Evolutionary conservation across 2,329 filamentous ascomycete genomes (phyloP), one percentile per base, ranked within the genome.

Genomic region (Cephalotrichum gorgonifer): DNA sequence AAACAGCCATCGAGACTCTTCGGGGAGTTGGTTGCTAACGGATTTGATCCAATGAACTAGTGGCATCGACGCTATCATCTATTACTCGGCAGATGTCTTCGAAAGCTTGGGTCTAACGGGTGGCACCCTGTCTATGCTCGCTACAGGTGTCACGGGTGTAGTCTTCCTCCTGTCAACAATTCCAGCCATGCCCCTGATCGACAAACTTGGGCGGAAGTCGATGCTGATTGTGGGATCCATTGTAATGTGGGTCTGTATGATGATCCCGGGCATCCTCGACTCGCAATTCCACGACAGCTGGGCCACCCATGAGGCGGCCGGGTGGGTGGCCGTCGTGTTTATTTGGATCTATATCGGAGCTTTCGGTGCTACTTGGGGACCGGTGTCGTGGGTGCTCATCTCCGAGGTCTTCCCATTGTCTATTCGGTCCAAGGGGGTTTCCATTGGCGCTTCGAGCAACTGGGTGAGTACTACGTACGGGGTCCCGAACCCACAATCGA

Each of bases 61-160:
- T 58, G n/a, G 57, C n/a, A n/a, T 62, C 43, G 58, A 64, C 22
- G 57, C 70, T 7, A 71, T 74, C 12, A 73, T 75, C 3, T 81
- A 66, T 53, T 66, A 66, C 9, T 60, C 62, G 4, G 55, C 80
- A 0, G 80, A 77, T 2, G 75, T 86, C 3, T 86, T 86, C 62
- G 70, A 74, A 52, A 76, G 73, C 12, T 76, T 86, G 38, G 82
- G 83, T 14, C 68, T 86, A 14, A 72, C 64, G 1, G 77, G 78
- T 5, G 78, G 75, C 23, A 83, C 75, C 48, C 74, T 73, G 4
- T 71, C 73, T 12, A 44, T 66, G 62, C 58, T 62, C 57, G 52
- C 73, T 17, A 71, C 63, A 25, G 70, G 64, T 9, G 66, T 64
- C 0, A 53, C 58, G 23, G 60, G 67, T 17, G 69, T 71, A 6